Base-by-base conservation (phyloP, 2,329 filamentous ascomycete genomes). In the Fonsecaea erecta region DNA sequence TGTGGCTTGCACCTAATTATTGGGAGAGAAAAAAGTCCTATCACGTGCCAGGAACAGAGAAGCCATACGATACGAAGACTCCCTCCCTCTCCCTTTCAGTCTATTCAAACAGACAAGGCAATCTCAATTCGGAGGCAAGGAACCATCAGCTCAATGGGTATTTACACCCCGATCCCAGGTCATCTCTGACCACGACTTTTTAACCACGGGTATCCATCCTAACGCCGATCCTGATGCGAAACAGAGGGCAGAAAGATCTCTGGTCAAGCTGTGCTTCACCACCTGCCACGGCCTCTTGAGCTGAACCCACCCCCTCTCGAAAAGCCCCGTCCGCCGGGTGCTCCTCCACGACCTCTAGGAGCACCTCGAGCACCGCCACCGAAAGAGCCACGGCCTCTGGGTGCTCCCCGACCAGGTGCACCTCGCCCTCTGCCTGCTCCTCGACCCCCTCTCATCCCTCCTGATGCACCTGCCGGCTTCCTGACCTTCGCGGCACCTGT, bases 401-500 rank as follows among this genome's bases (percentile, higher is more conserved):
- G 72, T 60, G 70, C 74, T 51, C 71, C 69, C 52, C 69, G 63
- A n/a, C 68, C 71, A 64, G 78, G 75, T 62, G 77, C 77, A 34
- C 77, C 74, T 64, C 73, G 73, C 60, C 75, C 72, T 60, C 72
- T 70, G 18, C 61, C 43, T 40, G 80, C 77, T 48, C 79, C 77
- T 62, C 81, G 78, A 69, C 82, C 77, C 71, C 77, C 73, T 69
- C 85, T 83, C 70, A 83, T 77, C 51, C 78, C 82, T 64, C 82
- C 80, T 70, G 82, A 78, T 52, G 76, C 70, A 68, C 77, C 83
- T 60, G 83, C 81, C 60, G 69, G 62, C 46, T 71, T 71, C 62
- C 69, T 70, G 52, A 73, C 73, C 65, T 68, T 71, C 30, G 71
- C 66, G 59, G 82, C 84, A 69, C 89, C 90, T 71, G 75, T 90